These are phyloP conservation scores for Acer campestre DNA, from an alignment of 345 rosid species.

Conservation along the genomic window DNA sequence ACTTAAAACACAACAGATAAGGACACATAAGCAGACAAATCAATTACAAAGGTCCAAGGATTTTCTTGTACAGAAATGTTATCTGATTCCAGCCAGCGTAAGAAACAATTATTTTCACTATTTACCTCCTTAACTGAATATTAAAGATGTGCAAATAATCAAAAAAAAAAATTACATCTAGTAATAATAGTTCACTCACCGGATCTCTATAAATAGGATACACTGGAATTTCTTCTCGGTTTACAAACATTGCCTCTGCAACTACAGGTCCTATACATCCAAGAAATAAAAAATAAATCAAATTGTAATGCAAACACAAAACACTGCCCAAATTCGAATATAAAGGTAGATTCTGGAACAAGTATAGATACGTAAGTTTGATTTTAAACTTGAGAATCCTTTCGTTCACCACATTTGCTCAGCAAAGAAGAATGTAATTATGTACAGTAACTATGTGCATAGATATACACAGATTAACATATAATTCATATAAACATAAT, in stretches of 20 bases:
- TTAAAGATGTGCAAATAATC: neutral
- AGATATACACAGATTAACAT: neutral
- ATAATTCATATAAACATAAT: neutral
- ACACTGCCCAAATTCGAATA: neutral
- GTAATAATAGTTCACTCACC: constrained; percentile 43
- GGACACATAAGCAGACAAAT: too few species aligned
- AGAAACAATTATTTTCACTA: too few species aligned
- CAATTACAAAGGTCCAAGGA: too few species aligned
- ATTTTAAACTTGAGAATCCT: neutral
- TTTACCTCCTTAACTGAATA: too few species aligned
- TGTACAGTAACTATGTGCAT: neutral
- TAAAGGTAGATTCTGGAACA: neutral
- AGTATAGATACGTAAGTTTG: too few species aligned
- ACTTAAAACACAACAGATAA: too few species aligned
- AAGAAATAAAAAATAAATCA: constrained; percentile 6
- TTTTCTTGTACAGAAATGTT: neutral
- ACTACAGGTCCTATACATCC: constrained; percentile 78
- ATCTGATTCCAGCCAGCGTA: too few species aligned
- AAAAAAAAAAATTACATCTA: neutral
- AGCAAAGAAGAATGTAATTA: neutral
- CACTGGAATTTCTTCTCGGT: constrained; percentile 83
- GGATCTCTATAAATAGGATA: constrained; percentile 93
- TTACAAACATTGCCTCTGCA: constrained; percentile 94
- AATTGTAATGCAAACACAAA: neutral
- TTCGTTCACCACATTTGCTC: neutral